phyloP scores from a whole-genome alignment of 495 filamentous ascomycete species.

The Xylaria bambusicola region DNA sequence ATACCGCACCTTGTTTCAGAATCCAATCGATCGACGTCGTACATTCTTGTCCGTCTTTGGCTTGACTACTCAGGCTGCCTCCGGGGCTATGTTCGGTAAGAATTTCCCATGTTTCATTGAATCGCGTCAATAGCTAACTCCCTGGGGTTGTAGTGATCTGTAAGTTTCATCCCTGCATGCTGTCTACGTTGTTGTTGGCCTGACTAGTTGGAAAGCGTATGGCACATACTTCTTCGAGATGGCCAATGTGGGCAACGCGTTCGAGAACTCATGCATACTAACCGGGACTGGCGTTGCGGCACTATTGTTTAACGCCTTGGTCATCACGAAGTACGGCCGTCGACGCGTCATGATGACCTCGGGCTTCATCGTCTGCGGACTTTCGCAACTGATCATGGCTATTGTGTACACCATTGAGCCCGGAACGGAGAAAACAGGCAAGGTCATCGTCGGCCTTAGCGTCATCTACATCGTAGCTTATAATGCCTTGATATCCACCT shows the following conservation, averaged over 20 bases:
- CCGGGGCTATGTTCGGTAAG: conserved; percentile 55
- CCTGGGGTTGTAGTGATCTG: conserved; percentile 46
- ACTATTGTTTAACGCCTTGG: conserved; percentile 54
- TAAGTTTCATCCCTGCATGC: conserved; percentile 20
- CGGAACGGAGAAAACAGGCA: conserved; percentile 49
- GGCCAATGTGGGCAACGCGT: conserved; percentile 59
- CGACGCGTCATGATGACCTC: conserved; percentile 54
- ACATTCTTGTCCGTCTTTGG: conserved; percentile 52
- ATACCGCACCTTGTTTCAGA: conserved; percentile 55
- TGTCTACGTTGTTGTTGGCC: not conserved
- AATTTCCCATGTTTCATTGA: no score
- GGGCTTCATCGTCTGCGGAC: conserved; percentile 55
- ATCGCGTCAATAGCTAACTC: no score
- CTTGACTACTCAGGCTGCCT: conserved; percentile 58
- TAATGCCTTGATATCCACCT: conserved; percentile 56
- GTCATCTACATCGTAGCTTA: conserved; percentile 60
- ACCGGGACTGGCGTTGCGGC: conserved; percentile 58
- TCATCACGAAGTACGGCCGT: conserved; percentile 57
- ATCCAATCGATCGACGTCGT: conserved; percentile 55
- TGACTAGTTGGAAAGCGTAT: conserved; percentile 44
- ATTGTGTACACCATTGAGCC: conserved; percentile 54
- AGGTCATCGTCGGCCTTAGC: conserved; percentile 54
- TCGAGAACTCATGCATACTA: conserved; percentile 60
- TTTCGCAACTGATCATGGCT: conserved; percentile 57
- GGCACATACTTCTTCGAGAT: conserved; percentile 69